A percentile compares a stretch with the other conserved stretches of the same genome.
Evolutionary conservation across 192 early-diverging fungal genomes (phyloP).

Genomic region (Rhizoclosmatium sp.): DNA sequence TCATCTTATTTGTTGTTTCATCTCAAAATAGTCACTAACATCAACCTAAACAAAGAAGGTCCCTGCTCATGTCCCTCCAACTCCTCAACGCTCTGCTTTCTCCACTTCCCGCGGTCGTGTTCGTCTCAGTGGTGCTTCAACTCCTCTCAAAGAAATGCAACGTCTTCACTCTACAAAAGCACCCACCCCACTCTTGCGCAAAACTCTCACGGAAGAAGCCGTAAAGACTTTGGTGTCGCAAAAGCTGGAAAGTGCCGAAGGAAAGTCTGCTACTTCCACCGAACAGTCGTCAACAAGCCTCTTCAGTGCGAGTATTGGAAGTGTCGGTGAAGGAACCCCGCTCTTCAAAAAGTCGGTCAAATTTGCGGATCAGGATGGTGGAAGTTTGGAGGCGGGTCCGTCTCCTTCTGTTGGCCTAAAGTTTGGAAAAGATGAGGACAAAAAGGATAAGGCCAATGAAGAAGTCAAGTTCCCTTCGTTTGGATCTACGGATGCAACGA

Average conservation of each 20-base stretch:
- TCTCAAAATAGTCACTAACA: not conserved
- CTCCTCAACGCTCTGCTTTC: slow-evolving; percentile 2
- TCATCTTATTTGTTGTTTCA: not conserved
- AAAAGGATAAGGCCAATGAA: not conserved
- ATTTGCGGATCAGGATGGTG: slow-evolving; percentile 34
- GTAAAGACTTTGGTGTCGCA: not conserved
- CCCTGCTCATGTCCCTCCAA: not conserved
- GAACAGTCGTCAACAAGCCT: not conserved
- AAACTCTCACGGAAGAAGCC: slow-evolving; percentile 16
- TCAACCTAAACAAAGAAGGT: not conserved
- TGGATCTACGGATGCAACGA: not conserved
- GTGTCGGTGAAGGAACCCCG: not conserved
- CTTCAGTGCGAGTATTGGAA: not conserved
- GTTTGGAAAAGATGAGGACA: not conserved
- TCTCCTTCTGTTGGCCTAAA: not conserved
- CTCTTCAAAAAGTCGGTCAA: slow-evolving; percentile 1
- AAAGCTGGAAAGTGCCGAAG: not conserved
- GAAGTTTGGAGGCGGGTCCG: slow-evolving; percentile 25
- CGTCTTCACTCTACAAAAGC: not conserved
- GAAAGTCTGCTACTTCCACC: not conserved
- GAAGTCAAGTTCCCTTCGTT: slow-evolving; percentile 7
- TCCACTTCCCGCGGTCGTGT: slow-evolving; percentile 22
- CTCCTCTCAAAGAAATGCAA: slow-evolving; percentile 26
- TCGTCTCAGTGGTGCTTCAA: not conserved
- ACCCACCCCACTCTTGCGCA: slow-evolving; percentile 24